Base-by-base conservation (phyloP, 2,329 filamentous ascomycete genomes). In the Domatiomyces globalis region DNA sequence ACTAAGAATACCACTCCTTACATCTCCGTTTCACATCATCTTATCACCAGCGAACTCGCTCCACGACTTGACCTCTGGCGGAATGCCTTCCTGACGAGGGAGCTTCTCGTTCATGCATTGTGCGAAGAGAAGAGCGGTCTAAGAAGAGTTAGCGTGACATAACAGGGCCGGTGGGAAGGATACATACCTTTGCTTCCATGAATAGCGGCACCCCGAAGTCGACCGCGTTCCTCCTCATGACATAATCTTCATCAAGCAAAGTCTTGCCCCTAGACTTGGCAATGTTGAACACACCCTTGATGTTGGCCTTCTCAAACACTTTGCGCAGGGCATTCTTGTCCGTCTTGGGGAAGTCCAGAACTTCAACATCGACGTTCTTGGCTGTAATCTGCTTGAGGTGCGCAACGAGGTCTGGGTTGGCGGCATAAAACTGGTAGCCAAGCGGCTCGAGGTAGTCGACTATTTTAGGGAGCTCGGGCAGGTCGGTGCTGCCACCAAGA, bases 201-300 rank as follows among this genome's bases (percentile, higher is more conserved):
- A 98, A 96, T 51, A 98, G 76, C 47, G 92, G 92, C 29, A 96
- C 88, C 61, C 90, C 90, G 68, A 98, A 98, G 72, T 98, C 92
- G 51, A 98, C 92, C 25, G 92, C 92, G 66, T 98, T 98, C 67
- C 92, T 81, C 64, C 92, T 81, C 90, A 96, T 96, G 52, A 98
- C 88, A 64, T 98, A 98, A 74, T 98, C 89, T 64, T 94, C 87
- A 66, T 98, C 92, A 55, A 85, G 73, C 55, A 87, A 75, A 39
- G 85, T 90, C 76, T 86, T 89, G 55, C 82, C 92, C 64, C 89
- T 78, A 60, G 79, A 80, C 69, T 84, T 81, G 53, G 90, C 88
- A 63, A 98, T 73, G 75, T 96, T 96, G 78, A 98, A 98, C 55
- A 88, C 86, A 63, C 92, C 92, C 53, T 85, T 81, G 69, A 98